Conservation (phyloP, 495 filamentous ascomycete species). For the Aspergillus ellipticus region DNA sequence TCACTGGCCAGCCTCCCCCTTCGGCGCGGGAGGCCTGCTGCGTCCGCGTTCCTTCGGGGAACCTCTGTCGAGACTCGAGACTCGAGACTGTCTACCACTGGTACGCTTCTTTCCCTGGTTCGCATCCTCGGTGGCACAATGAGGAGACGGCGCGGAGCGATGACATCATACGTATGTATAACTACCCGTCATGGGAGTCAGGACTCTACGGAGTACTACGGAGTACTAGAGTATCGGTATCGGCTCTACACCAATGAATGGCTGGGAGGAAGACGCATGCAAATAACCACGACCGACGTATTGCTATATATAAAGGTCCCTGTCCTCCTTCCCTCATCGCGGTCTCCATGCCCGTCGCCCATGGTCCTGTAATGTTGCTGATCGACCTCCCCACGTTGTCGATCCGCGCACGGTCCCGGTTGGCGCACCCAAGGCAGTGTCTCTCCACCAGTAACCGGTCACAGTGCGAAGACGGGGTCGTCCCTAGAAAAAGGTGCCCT, state of each 20-base stretch:
- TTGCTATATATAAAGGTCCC: background rate
- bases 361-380: background rate
- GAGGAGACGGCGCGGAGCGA: background rate
- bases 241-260: too few species aligned
- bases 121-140: background rate
- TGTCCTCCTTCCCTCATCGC: background rate
- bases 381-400: conserved; percentile 8
- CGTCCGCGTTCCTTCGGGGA: too few species aligned
- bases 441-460: background rate
- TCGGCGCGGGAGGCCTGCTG: too few species aligned
- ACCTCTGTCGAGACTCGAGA: too few species aligned
- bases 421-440: background rate
- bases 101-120: too few species aligned
- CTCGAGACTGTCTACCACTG: too few species aligned
- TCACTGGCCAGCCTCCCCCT: conserved; percentile 9
- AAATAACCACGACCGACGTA: too few species aligned
- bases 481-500: background rate
- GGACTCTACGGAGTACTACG: too few species aligned
- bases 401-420: conserved; percentile 16
- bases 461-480: background rate
- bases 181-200: too few species aligned
- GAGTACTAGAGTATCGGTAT: too few species aligned
- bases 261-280: background rate
- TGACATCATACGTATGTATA: too few species aligned
- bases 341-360: too few species aligned